A percentile compares a stretch with the other conserved stretches of the same genome.
Conservation (phyloP, 108 stramenopile species). For the Discostella stelligeroides region DNA sequence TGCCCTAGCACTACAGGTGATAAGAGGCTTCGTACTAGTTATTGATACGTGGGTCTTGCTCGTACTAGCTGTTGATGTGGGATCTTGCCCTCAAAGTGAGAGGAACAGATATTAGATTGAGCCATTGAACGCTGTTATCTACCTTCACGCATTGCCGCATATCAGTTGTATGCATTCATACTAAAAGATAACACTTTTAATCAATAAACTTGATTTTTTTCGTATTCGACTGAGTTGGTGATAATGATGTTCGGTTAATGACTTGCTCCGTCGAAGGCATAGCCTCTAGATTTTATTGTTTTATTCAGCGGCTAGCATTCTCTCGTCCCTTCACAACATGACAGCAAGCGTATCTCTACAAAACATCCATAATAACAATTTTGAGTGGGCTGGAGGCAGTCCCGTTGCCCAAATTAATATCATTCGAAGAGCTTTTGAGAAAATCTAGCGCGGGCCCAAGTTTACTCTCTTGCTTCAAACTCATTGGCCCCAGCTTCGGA, state of each 20-base stretch:
- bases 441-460: conserved; percentile 68
- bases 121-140: too few relatives aligned
- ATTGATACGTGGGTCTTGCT: too few relatives aligned
- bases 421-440: conserved; percentile 46
- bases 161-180: too few relatives aligned
- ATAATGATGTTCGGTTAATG: neutral
- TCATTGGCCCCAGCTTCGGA: conserved; percentile 77
- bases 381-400: conserved; percentile 61
- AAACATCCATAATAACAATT: conserved; percentile 46
- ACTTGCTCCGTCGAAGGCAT: too few relatives aligned
- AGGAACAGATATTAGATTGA: too few relatives aligned
- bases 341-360: too few relatives aligned
- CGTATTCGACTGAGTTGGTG: neutral
- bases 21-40: conserved; percentile 1
- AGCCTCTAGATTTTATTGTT: too few relatives aligned
- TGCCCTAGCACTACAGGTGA: neutral
- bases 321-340: neutral
- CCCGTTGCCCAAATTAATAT: conserved; percentile 61
- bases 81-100: too few relatives aligned
- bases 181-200: too few relatives aligned
- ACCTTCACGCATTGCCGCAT: too few relatives aligned
- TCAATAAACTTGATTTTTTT: too few relatives aligned
- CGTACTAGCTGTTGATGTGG: neutral
- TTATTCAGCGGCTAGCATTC: neutral
- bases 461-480: conserved; percentile 65